Conservation (phyloP, 2,329 filamentous ascomycete species). For the Trichoderma atroviride region DNA sequence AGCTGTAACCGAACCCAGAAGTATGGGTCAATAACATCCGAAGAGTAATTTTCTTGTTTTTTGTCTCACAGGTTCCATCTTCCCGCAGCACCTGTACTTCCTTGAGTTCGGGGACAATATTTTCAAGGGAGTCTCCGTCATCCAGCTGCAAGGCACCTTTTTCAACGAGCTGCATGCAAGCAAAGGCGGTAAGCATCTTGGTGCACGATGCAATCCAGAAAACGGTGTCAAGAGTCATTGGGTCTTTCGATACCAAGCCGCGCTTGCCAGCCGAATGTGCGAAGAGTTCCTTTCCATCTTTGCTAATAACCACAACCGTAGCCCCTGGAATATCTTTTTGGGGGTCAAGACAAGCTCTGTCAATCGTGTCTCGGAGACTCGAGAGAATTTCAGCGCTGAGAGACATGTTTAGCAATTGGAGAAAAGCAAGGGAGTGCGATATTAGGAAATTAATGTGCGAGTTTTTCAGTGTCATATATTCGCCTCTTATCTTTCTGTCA, state of each 20-base stretch:
- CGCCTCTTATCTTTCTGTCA: not conserved
- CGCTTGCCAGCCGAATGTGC: conserved; percentile 10
- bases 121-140: conserved; percentile 7
- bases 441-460: no score
- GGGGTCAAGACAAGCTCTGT: not conserved
- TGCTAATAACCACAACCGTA: conserved; percentile 3
- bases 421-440: not conserved
- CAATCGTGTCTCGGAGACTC: not conserved
- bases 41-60: conserved; percentile 9
- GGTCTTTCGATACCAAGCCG: not conserved
- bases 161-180: conserved; percentile 22
- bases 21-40: conserved; percentile 16
- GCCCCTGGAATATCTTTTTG: conserved; percentile 2
- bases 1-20: conserved; percentile 14
- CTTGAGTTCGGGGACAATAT: not conserved
- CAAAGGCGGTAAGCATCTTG: conserved; percentile 10
- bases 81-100: conserved; percentile 10
- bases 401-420: not conserved
- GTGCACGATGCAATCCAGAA: conserved; percentile 22
- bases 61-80: not conserved
- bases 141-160: not conserved
- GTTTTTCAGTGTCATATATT: not conserved
- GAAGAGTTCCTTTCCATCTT: conserved; percentile 15
- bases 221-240: conserved; percentile 3
- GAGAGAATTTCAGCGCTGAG: not conserved